Evolutionary conservation across 2,329 filamentous ascomycete species (phyloP).

Genomic region (Neopestalotiopsis sp.): DNA sequence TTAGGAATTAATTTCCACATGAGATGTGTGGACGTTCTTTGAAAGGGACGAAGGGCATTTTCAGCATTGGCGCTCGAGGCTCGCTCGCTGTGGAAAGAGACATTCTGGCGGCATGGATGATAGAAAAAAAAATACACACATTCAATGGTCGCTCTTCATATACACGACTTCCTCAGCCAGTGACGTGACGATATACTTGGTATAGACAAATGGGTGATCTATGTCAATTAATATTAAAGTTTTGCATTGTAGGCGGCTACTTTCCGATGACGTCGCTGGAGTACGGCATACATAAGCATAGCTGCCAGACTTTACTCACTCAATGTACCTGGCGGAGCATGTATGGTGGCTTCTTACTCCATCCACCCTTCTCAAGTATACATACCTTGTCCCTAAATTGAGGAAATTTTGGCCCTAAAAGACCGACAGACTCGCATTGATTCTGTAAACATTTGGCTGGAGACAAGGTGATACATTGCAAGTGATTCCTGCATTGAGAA

Average conservation of each 20-base stretch:
- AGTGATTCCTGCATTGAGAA: neutral
- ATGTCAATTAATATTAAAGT: neutral
- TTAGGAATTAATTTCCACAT: slow-evolving; percentile 11
- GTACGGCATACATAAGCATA: neutral
- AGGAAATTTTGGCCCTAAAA: no score
- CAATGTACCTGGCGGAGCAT: neutral
- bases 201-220: neutral
- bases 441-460: neutral
- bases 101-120: neutral
- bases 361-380: neutral
- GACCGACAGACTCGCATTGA: neutral
- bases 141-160: neutral
- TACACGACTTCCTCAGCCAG: neutral
- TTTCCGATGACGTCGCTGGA: slow-evolving; percentile 1
- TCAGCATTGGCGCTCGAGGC: slow-evolving; percentile 9
- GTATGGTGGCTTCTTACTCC: neutral
- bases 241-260: neutral
- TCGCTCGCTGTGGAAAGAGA: slow-evolving; percentile 9
- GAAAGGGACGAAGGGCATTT: slow-evolving; percentile 11
- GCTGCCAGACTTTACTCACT: neutral
- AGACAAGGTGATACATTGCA: neutral
- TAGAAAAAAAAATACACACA: slow-evolving; percentile 9
- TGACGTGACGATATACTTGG: neutral
- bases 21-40: neutral
- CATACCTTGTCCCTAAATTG: no score